Conservation (phyloP, 192 early-diverging fungal genomes). For the Coemansia sp. region DNA sequence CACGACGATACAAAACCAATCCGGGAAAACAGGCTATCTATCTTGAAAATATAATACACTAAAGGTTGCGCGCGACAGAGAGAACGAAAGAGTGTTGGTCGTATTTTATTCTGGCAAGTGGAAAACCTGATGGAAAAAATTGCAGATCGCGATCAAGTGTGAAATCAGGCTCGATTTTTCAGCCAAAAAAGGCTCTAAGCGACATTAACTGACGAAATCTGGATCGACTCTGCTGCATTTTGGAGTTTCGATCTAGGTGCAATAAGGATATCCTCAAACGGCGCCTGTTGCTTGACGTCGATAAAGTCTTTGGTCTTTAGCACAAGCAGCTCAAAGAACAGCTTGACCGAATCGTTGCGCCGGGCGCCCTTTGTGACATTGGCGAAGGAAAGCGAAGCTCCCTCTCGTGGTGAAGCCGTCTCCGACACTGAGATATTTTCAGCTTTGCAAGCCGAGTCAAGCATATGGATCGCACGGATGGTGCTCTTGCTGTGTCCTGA, state of each 20-base stretch:
- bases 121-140: neutral
- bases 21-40: too few relatives aligned
- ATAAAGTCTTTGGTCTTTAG: conserved; percentile 85
- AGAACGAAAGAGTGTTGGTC: too few relatives aligned
- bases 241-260: conserved; percentile 46
- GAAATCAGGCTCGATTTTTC: neutral
- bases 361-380: conserved; percentile 49
- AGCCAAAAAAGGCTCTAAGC: too few relatives aligned
- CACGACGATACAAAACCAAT: neutral
- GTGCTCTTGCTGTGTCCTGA: conserved; percentile 62
- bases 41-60: neutral
- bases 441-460: conserved; percentile 52
- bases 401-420: neutral
- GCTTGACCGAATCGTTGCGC: conserved; percentile 69
- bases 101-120: too few relatives aligned
- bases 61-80: too few relatives aligned
- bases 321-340: conserved; percentile 93
- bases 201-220: neutral
- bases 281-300: conserved; percentile 70
- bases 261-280: conserved; percentile 85
- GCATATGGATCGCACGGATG: conserved; percentile 62
- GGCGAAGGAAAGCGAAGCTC: conserved; percentile 35
- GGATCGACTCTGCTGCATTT: conserved; percentile 29
- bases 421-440: conserved; percentile 25
- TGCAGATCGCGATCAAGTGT: neutral